A percentile compares a stretch with the other conserved stretches of the same genome.
These are phyloP conservation scores for Cucumis melo DNA, from an alignment of 306 rosid species.

Conservation along the genomic window DNA sequence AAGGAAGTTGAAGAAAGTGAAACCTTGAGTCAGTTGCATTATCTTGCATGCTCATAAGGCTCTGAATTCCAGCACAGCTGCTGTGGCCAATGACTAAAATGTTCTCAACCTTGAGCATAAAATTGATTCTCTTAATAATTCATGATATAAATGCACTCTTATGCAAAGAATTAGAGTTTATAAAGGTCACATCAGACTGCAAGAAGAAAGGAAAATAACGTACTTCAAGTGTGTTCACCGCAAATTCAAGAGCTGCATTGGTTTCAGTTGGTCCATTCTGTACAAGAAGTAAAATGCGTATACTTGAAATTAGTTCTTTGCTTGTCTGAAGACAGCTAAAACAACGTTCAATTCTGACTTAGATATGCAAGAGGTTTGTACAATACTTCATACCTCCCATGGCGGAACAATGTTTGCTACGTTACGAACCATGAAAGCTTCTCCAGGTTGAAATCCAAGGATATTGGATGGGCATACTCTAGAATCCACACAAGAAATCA, in stretches of 20 bases:
- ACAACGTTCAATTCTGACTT: not conserved
- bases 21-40: conserved; percentile 41
- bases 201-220: not conserved
- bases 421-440: conserved; percentile 75
- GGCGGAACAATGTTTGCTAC: conserved; percentile 81
- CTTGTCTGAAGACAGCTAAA: not conserved
- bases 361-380: not conserved
- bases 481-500: conserved; percentile 91
- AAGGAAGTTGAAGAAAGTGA: not conserved
- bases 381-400: conserved; percentile 35
- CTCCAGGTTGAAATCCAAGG: conserved; percentile 88
- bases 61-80: conserved; percentile 83
- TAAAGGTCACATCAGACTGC: not conserved
- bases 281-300: not conserved
- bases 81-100: conserved; percentile 81
- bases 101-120: conserved; percentile 47
- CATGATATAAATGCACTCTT: not conserved
- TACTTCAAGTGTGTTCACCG: conserved; percentile 67
- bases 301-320: not conserved
- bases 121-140: not conserved
- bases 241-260: conserved; percentile 89
- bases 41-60: conserved; percentile 59
- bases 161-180: not conserved
- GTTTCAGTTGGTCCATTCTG: conserved; percentile 84
- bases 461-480: conserved; percentile 90